A percentile compares a stretch with the other conserved stretches of the same genome.
These are phyloP conservation scores for Cadophora gregata DNA, from an alignment of 2,329 filamentous ascomycete genomes.

Conservation along the genomic window DNA sequence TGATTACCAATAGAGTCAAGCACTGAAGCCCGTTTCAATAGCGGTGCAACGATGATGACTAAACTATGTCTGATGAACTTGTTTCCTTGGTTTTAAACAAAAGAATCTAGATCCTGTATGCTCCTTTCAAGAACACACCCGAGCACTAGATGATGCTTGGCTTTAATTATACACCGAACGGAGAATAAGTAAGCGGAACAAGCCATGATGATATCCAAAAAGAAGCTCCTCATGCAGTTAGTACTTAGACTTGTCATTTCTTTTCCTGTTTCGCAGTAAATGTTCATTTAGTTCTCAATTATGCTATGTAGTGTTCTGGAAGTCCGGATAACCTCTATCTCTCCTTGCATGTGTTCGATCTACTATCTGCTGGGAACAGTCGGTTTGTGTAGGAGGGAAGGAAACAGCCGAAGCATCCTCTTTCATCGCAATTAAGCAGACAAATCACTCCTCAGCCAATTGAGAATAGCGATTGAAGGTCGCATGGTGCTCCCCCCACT, in stretches of 20 bases:
- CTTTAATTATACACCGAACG: too few relatives aligned
- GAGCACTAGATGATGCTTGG: too few relatives aligned
- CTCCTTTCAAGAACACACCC: background rate
- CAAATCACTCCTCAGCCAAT: background rate
- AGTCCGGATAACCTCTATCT: background rate
- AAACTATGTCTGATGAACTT: background rate
- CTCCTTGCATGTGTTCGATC: background rate
- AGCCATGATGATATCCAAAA: background rate
- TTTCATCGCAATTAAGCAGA: slow-evolving; percentile 5
- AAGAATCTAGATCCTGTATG: background rate
- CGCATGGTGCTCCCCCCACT: background rate
- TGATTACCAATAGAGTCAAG: slow-evolving; percentile 3
- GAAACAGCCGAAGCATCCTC: background rate
- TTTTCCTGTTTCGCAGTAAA: background rate
- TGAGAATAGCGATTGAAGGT: background rate
- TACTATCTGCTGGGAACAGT: background rate
- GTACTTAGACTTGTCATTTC: too few relatives aligned
- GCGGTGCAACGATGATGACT: background rate
- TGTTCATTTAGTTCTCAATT: background rate
- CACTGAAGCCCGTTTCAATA: background rate
- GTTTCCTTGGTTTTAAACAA: background rate
- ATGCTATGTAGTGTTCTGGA: background rate
- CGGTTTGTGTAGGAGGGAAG: background rate
- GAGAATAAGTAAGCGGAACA: too few relatives aligned
- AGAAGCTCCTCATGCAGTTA: background rate